A percentile compares a stretch with the other conserved stretches of the same genome.
These are phyloP conservation scores for Escallonia herrerae DNA, from an alignment of 129 eudicot species.

Conservation along the genomic window DNA sequence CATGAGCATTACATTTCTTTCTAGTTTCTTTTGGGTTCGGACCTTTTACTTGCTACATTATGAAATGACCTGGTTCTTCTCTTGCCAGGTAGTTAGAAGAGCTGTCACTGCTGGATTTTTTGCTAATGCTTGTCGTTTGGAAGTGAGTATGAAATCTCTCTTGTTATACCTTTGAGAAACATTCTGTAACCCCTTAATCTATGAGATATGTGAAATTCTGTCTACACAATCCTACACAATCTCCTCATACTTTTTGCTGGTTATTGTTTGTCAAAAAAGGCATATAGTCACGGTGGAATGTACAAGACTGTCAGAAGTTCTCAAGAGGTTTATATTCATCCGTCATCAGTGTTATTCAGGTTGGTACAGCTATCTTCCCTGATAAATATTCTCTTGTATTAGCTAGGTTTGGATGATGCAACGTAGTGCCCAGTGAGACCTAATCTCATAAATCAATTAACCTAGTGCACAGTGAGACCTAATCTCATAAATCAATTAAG, in stretches of 20 bases:
- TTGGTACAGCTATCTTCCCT: slow-evolving; percentile 14
- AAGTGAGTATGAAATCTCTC: slow-evolving; percentile 35
- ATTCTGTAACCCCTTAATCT: neutral
- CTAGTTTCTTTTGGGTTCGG: neutral
- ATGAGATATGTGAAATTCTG: neutral
- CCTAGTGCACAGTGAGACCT: too few species aligned
- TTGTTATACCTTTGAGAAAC: neutral
- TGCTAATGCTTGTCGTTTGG: slow-evolving; percentile 83
- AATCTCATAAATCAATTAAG: too few species aligned
- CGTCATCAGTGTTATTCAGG: slow-evolving; percentile 96
- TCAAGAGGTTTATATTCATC: slow-evolving; percentile 94
- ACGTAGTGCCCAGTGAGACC: too few species aligned
- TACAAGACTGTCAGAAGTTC: slow-evolving; percentile 82
- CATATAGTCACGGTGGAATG: slow-evolving; percentile 76
- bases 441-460: too few species aligned
- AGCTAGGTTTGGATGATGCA: too few species aligned
- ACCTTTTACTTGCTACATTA: too few species aligned
- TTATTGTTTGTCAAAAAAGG: slow-evolving; percentile 26
- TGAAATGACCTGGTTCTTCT: neutral
- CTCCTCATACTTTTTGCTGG: slow-evolving; percentile 3
- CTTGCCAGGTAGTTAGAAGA: slow-evolving; percentile 71
- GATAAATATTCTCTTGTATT: neutral
- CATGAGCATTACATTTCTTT: neutral
- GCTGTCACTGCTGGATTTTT: slow-evolving; percentile 96
- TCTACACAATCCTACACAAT: neutral